Percentiles rank a stretch among this genome's conserved stretches.
Evolutionary conservation across 768 basidiomycete genomes (phyloP).

Genomic region (Calvatia gigantea): DNA sequence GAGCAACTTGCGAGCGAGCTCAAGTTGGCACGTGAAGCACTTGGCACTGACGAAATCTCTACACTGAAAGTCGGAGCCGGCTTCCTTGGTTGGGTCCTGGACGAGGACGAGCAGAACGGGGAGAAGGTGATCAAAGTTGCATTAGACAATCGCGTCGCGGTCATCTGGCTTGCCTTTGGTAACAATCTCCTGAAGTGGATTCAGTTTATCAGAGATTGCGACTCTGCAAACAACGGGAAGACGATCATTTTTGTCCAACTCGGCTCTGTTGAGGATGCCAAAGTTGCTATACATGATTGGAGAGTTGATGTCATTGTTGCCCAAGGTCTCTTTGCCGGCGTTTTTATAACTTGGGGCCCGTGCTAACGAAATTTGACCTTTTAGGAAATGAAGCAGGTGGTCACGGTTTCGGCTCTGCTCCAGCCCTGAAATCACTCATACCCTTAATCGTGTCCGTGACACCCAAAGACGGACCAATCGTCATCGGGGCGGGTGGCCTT

Average conservation of each 20-base stretch:
- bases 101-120: slow-evolving; percentile 38
- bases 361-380: slow-evolving; percentile 3
- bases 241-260: slow-evolving; percentile 64
- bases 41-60: slow-evolving; percentile 32
- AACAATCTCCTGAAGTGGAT: slow-evolving; percentile 57
- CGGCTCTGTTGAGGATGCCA: slow-evolving; percentile 54
- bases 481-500: slow-evolving; percentile 77
- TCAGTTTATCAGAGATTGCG: slow-evolving; percentile 49
- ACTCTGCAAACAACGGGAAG: slow-evolving; percentile 34
- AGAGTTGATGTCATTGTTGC: slow-evolving; percentile 72
- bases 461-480: slow-evolving; percentile 38
- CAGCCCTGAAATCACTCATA: slow-evolving; percentile 59
- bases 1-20: slow-evolving; percentile 50
- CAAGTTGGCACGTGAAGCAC: slow-evolving; percentile 41
- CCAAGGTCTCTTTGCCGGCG: slow-evolving; percentile 57
- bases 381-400: slow-evolving; percentile 80
- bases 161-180: slow-evolving; percentile 78
- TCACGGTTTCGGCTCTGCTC: slow-evolving; percentile 57
- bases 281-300: slow-evolving; percentile 59
- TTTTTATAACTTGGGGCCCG: neutral
- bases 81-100: slow-evolving; percentile 69
- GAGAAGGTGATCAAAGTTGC: slow-evolving; percentile 44
- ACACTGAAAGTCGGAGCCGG: slow-evolving; percentile 68
- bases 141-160: slow-evolving; percentile 54
- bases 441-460: slow-evolving; percentile 47